Evolutionary conservation across 225 moss, liverwort and hornwort species (phyloP), one percentile per base, ranked within the genome.

Genomic region (Sphagnum contortum): DNA sequence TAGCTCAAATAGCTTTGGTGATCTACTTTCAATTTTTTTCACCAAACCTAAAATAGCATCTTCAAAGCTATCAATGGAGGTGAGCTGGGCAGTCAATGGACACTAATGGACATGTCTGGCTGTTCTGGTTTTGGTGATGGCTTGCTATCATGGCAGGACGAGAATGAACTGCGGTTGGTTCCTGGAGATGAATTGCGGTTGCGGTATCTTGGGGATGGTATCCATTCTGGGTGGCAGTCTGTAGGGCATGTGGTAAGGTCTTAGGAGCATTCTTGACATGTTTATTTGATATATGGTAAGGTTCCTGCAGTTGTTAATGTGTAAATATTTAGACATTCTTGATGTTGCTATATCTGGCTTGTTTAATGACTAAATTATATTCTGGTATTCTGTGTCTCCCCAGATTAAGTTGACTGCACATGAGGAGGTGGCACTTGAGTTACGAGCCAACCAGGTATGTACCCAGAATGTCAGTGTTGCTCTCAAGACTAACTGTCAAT

Each of bases 401-500:
- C 86, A 94, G 94, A 90, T 96, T 61, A 96, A 96, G 76, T 69
- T 96, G 7, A 96, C 96, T 48, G 85, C 96, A 12, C 96, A 96
- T 72, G 96, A 96, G 76, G 96, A 96, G 80, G 96, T 96, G 61
- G 96, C 96, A 47, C 77, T 96, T 4, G 96, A 96, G 71, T 84
- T 96, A 50, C 90, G 96, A 9, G 88, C 92, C 62, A 92, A 83
- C 73, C 96, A 96, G 89, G 94, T 94, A 29, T 29, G 72, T 74
- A 47, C 5, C 59, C 47, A 60, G 8, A 29, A 29, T 29, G 29
- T 29, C 29, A 29, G 29, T 29, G 29, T 29, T 29, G 29, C 29
- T 29, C 29, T 29, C 29, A 29, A 29, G 29, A 57, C 49, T 3
- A 13, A 29, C 12, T 5, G 5, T 6, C 3, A 55, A 48, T 7